These are phyloP conservation scores for Monosporozyma unispora DNA, from an alignment of 805 yeast genomes.

Conservation along the genomic window DNA sequence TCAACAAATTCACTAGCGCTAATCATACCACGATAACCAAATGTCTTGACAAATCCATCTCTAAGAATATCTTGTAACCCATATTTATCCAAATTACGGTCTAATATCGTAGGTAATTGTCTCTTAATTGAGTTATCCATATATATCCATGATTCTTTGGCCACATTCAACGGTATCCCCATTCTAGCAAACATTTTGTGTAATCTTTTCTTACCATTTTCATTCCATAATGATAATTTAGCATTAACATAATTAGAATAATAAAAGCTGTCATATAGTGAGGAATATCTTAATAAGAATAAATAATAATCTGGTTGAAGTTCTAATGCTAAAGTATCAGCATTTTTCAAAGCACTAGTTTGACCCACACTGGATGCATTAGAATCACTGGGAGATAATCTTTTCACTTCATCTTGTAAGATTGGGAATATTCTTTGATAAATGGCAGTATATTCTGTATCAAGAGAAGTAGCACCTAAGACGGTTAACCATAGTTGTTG, in stretches of 20 bases:
- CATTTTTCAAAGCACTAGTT: conserved; percentile 20
- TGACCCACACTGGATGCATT: conserved; percentile 15
- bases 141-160: conserved; percentile 87
- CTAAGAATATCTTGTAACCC: conserved; percentile 76
- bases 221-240: conserved; percentile 80
- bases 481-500: conserved; percentile 76
- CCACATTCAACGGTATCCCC: conserved; percentile 87
- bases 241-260: conserved; percentile 90
- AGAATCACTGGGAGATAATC: conserved; percentile 43
- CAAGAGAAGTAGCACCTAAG: conserved; percentile 79
- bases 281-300: conserved; percentile 85
- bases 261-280: conserved; percentile 79
- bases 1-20: conserved; percentile 93
- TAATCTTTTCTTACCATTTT: conserved; percentile 75
- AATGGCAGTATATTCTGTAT: conserved; percentile 61
- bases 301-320: conserved; percentile 79
- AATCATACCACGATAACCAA: conserved; percentile 78
- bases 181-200: conserved; percentile 91
- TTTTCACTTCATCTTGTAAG: conserved; percentile 70
- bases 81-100: conserved; percentile 59
- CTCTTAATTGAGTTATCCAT: conserved; percentile 74
- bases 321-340: conserved; percentile 41
- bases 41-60: conserved; percentile 79
- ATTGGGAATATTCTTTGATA: conserved; percentile 67
- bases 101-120: conserved; percentile 59